Evolutionary conservation across 345 rosid genomes (phyloP).

Genomic region (Citrus inodora): DNA sequence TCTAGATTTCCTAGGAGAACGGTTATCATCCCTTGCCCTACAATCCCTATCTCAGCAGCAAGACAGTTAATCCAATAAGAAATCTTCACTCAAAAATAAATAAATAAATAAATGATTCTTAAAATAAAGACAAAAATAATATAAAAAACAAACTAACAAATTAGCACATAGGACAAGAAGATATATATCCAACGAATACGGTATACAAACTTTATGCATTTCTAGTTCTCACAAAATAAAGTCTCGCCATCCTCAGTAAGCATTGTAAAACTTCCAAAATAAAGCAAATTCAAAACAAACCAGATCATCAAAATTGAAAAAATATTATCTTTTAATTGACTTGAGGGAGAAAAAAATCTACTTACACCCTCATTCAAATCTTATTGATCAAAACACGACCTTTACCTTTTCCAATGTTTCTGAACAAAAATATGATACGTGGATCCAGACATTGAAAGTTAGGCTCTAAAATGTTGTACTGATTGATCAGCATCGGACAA

Average conservation of each 20-base stretch:
- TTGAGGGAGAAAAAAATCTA: constrained; percentile 4
- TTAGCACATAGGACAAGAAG: background rate
- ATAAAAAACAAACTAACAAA: background rate
- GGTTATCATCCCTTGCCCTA: constrained; percentile 39
- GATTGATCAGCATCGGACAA: constrained; percentile 57
- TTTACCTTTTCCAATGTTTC: constrained; percentile 51
- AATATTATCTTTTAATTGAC: background rate
- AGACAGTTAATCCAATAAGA: constrained; percentile 1
- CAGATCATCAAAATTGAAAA: constrained; percentile 8
- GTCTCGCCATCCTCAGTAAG: background rate
- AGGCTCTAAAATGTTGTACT: constrained; percentile 46
- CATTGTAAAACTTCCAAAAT: background rate
- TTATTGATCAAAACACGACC: constrained; percentile 30
- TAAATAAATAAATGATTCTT: background rate
- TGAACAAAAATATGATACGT: constrained; percentile 46
- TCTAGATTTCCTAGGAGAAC: constrained; percentile 48
- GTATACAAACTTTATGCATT: constrained; percentile 7
- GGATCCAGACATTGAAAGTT: constrained; percentile 48
- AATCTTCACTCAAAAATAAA: background rate
- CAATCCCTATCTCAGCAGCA: constrained; percentile 38
- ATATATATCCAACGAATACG: background rate
- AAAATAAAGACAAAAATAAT: background rate
- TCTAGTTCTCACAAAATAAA: constrained; percentile 8
- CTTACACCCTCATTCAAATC: constrained; percentile 33
- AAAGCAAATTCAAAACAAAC: background rate